These are phyloP conservation scores for Dactylellina leptospora DNA, from an alignment of 2,329 filamentous ascomycete species.

Conservation along the genomic window DNA sequence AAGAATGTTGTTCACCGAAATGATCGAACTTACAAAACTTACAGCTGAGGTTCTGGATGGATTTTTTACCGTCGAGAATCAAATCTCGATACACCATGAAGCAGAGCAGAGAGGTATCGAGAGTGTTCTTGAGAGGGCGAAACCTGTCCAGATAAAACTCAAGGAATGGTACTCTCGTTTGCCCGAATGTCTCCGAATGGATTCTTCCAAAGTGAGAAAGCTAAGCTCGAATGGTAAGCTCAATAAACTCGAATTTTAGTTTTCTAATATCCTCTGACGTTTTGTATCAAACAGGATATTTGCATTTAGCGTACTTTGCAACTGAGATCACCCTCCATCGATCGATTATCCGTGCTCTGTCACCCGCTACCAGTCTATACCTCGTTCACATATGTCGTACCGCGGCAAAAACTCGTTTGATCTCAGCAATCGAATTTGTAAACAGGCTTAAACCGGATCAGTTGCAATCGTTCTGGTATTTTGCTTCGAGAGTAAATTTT, in stretches of 20 bases:
- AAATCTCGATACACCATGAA: conserved; percentile 45
- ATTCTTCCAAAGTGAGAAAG: conserved; percentile 61
- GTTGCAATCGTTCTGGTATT: conserved; percentile 91
- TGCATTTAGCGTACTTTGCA: conserved; percentile 92
- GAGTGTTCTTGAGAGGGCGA: conserved; percentile 63
- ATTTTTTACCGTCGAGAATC: conserved; percentile 62
- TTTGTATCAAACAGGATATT: conserved; percentile 66
- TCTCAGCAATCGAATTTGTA: conserved; percentile 96
- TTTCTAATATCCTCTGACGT: neutral
- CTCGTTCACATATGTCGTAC: conserved; percentile 91
- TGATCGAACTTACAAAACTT: conserved; percentile 65
- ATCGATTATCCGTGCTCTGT: conserved; percentile 84
- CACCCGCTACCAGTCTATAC: conserved; percentile 67
- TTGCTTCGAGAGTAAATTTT: conserved; percentile 87
- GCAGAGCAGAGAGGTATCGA: conserved; percentile 57
- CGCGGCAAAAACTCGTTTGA: conserved; percentile 90
- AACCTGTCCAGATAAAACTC: conserved; percentile 64
- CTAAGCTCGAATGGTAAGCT: conserved; percentile 65
- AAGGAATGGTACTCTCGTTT: conserved; percentile 65
- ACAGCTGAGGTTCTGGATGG: conserved; percentile 65
- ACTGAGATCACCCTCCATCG: conserved; percentile 93
- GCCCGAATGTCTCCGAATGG: conserved; percentile 63
- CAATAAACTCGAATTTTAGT: conserved; percentile 50
- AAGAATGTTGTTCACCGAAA: conserved; percentile 64
- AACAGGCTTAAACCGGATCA: conserved; percentile 88